phyloP scores from a whole-genome alignment of 768 basidiomycete genomes.

The Termitomyces sp. region DNA sequence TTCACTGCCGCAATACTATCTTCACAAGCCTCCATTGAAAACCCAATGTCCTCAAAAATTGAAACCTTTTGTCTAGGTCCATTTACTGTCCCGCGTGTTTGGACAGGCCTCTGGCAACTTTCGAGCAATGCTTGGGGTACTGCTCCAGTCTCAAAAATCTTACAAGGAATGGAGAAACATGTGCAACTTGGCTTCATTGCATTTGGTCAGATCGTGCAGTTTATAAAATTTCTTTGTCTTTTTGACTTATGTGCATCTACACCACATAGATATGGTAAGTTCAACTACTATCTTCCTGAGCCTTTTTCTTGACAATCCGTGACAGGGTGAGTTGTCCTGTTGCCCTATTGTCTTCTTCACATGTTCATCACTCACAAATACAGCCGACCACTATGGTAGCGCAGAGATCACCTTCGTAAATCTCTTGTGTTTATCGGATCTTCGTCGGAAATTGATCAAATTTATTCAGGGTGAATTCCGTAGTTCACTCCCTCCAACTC shows the following conservation, averaged over 20 bases:
- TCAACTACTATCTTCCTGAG: not conserved
- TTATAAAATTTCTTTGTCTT: not conserved
- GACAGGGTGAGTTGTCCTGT: conserved; percentile 11
- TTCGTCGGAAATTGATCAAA: conserved; percentile 7
- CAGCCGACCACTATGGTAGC: conserved; percentile 86
- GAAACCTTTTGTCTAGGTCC: conserved; percentile 59
- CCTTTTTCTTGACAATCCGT: not conserved
- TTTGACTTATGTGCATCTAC: not conserved
- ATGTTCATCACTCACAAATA: not conserved
- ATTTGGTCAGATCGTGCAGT: conserved; percentile 42
- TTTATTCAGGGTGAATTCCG: conserved; percentile 66
- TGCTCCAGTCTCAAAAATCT: conserved; percentile 60
- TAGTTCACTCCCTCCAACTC: conserved; percentile 34
- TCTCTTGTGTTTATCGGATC: conserved; percentile 17
- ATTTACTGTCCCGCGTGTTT: conserved; percentile 58
- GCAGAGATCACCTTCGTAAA: conserved; percentile 77
- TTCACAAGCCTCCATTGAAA: conserved; percentile 17
- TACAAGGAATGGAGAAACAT: conserved; percentile 63
- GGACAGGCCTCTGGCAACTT: conserved; percentile 83
- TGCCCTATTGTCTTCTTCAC: not conserved
- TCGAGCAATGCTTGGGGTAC: conserved; percentile 86
- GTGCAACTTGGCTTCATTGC: conserved; percentile 60
- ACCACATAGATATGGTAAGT: conserved; percentile 52
- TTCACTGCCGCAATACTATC: conserved; percentile 4
- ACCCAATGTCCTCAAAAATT: conserved; percentile 1